A percentile compares a stretch with the other conserved stretches of the same genome.
phyloP scores from a whole-genome alignment of 1,139 yeast genomes.

The Maudiozyma humilis region DNA sequence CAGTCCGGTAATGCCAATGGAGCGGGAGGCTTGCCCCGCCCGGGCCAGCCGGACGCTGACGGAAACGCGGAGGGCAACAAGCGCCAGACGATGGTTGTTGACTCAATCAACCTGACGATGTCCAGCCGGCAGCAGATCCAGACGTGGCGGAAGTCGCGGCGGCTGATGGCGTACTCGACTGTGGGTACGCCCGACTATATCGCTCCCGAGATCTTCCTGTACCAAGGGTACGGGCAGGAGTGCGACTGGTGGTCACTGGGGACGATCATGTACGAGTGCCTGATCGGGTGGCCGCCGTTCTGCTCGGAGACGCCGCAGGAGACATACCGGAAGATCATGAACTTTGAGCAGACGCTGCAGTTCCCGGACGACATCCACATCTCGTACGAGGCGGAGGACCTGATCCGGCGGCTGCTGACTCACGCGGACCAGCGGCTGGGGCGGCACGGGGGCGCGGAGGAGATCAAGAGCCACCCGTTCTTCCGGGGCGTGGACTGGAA shows the following conservation, averaged over 20 bases:
- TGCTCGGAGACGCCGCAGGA: slow-evolving; percentile 99
- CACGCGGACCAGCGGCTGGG: slow-evolving; percentile 83
- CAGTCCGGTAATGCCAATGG: slow-evolving; percentile 5
- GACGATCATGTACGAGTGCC: slow-evolving; percentile 96
- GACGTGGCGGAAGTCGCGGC: slow-evolving; percentile 94
- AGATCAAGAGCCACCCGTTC: slow-evolving; percentile 85
- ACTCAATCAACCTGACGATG: slow-evolving; percentile 91
- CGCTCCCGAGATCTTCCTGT: slow-evolving; percentile 94
- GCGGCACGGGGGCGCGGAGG: slow-evolving; percentile 87
- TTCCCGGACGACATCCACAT: slow-evolving; percentile 95
- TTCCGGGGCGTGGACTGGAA: slow-evolving; percentile 97
- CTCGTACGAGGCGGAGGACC: slow-evolving; percentile 88
- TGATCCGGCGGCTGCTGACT: slow-evolving; percentile 74
- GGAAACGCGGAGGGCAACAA: slow-evolving; percentile 12
- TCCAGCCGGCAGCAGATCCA: slow-evolving; percentile 95
- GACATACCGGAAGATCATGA: slow-evolving; percentile 86
- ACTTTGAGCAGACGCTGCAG: slow-evolving; percentile 88
- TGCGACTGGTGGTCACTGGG: slow-evolving; percentile 99
- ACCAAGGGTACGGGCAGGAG: slow-evolving; percentile 97
- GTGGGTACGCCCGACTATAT: slow-evolving; percentile 99
- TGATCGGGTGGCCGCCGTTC: slow-evolving; percentile 99
- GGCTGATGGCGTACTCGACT: slow-evolving; percentile 96
- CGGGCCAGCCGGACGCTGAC: slow-evolving; percentile 23
- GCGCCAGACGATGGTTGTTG: slow-evolving; percentile 82
- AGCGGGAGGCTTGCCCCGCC: slow-evolving; percentile 25